Percentiles rank a stretch among this genome's conserved stretches.
Conservation (phyloP, 345 rosid species). For the Melastoma malabathricum region DNA sequence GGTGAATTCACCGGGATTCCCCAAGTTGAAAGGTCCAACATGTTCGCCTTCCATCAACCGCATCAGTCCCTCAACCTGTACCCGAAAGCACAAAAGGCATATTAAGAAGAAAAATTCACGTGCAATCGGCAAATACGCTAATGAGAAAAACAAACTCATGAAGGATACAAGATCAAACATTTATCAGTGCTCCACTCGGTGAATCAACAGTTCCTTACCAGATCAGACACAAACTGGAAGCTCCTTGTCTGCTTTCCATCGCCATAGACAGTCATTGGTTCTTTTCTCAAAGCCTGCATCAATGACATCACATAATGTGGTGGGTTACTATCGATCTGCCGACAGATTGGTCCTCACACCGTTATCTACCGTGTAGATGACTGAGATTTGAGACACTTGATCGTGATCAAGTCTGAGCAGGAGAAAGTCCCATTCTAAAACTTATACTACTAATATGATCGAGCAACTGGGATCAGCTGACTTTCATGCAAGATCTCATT, state of each 20-base stretch:
- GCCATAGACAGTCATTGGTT: constrained; percentile 94
- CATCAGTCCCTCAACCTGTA: constrained; percentile 93
- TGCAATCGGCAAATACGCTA: background rate
- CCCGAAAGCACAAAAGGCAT: background rate
- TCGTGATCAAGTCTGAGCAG: too few species aligned
- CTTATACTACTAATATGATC: too few species aligned
- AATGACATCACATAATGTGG: constrained; percentile 5
- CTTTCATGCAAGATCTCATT: too few species aligned
- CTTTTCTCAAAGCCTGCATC: constrained; percentile 87
- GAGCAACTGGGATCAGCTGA: too few species aligned
- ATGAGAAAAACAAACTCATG: too few species aligned
- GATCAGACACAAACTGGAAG: constrained; percentile 92
- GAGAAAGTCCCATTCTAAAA: too few species aligned
- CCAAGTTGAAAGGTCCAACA: constrained; percentile 94
- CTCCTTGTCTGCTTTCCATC: constrained; percentile 99
- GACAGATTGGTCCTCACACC: too few species aligned
- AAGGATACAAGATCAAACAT: too few species aligned
- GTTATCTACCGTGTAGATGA: too few species aligned
- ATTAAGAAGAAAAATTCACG: background rate
- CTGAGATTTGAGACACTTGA: too few species aligned
- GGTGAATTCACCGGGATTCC: constrained; percentile 98
- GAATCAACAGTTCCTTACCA: constrained; percentile 30
- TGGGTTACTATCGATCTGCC: too few species aligned
- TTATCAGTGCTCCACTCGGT: too few species aligned
- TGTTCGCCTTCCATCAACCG: constrained; percentile 99